These are phyloP conservation scores for Cicer judaicum DNA, from an alignment of 306 rosid species.

Conservation along the genomic window DNA sequence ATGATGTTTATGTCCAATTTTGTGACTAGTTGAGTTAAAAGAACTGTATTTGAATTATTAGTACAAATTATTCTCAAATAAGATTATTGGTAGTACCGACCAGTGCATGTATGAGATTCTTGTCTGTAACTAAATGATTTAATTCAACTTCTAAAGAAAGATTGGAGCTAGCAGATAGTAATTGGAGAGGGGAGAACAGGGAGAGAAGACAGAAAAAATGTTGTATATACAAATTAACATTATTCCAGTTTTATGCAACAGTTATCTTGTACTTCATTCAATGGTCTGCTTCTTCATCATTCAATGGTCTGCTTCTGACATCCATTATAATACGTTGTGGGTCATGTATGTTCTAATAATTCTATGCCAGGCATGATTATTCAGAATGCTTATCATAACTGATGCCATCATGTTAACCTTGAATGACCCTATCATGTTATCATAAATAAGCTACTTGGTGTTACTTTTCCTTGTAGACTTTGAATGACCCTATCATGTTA, in stretches of 20 bases:
- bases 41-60: slow-evolving; percentile 27
- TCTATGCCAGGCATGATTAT: slow-evolving; percentile 36
- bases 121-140: slow-evolving; percentile 23
- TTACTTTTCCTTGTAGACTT: slow-evolving; percentile 28
- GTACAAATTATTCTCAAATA: slow-evolving; percentile 13
- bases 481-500: not conserved
- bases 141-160: slow-evolving; percentile 33
- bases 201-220: slow-evolving; percentile 7
- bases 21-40: slow-evolving; percentile 25
- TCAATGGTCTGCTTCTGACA: slow-evolving; percentile 33
- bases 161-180: not conserved
- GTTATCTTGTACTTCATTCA: slow-evolving; percentile 27
- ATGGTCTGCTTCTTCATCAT: slow-evolving; percentile 36
- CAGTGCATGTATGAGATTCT: slow-evolving; percentile 21
- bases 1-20: slow-evolving; percentile 22
- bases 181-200: not conserved
- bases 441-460: not conserved
- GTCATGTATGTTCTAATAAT: slow-evolving; percentile 34
- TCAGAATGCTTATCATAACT: slow-evolving; percentile 19
- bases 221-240: slow-evolving; percentile 28
- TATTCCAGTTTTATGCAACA: slow-evolving; percentile 35
- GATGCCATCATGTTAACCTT: too few species aligned
- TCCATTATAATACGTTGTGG: slow-evolving; percentile 40
- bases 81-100: slow-evolving; percentile 30
- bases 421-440: too few species aligned